Base-by-base conservation (phyloP, 1,139 yeast genomes). In the Nakaseomyces nivariensis region DNA sequence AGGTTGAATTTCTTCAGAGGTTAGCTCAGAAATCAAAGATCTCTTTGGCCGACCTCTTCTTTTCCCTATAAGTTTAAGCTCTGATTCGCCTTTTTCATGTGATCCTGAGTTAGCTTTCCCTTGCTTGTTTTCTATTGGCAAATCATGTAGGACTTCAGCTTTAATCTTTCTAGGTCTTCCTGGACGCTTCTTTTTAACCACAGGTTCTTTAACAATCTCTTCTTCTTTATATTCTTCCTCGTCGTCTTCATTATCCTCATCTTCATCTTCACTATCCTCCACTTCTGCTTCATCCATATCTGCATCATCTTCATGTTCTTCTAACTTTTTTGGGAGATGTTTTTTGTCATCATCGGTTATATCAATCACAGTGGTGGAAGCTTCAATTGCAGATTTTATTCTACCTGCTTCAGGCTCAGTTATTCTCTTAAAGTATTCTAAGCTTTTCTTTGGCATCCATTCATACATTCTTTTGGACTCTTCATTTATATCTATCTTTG, bases 11-110 rank as follows among this genome's bases (percentile, higher is more conserved):
- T 33, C 36, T 8, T 11, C 36, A 33, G 36, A 5, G 13, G 13
- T 11, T 33, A 33, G 36, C 37, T 32, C 43, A 17, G n/a, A n/a
- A 22, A 8, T 27, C 40, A 54, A 54, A 36, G 57, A 34, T 37
- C 22, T 47, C 52, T 48, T 58, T 54, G 27, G 57, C 53, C 7
- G 49, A 48, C 48, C 57, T 60, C 4, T 60, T 56, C 22, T 56
- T 29, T 41, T 25, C 13, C 9, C 32, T 11, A 7, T 26, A 17
- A 17, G 22, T 17, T 6, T 29, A 29, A 13, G 25, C 6, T 6
- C 26, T 1, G 24, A 37, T 7, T 51, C 45, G 11, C 45, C 51
- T 17, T 45, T 22, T 13, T 52, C 52, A 13, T 17, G 3, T 17
- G 22, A 17, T 17, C 22, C 22, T 17, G 22, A 2, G 22, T 17